Evolutionary conservation across 129 eudicot genomes (phyloP).

Genomic region (Flaveria robusta): DNA sequence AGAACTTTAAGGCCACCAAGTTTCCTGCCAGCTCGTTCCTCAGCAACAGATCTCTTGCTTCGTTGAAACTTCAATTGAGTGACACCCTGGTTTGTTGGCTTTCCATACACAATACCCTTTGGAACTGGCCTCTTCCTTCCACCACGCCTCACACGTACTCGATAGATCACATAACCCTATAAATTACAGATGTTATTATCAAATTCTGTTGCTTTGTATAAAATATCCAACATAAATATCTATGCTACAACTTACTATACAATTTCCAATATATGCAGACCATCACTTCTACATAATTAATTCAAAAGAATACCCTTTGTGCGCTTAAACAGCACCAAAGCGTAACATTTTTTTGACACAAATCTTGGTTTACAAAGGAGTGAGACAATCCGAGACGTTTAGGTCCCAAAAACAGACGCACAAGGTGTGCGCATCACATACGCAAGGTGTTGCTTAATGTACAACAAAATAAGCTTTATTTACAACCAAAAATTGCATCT

Average conservation of each 20-base stretch:
- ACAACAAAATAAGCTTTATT: background rate
- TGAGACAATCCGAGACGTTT: background rate
- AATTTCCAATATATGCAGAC: background rate
- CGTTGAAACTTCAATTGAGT: slow-evolving; percentile 71
- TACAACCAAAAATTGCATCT: background rate
- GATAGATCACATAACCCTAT: slow-evolving; percentile 68
- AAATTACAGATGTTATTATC: background rate
- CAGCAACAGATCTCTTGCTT: slow-evolving; percentile 76
- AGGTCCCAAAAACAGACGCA: background rate
- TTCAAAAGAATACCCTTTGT: background rate
- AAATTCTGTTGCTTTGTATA: background rate
- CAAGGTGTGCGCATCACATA: background rate
- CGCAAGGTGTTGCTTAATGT: background rate
- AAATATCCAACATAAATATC: background rate
- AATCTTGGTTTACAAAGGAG: background rate
- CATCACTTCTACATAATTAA: background rate
- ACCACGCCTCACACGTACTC: slow-evolving; percentile 87
- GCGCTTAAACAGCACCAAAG: background rate
- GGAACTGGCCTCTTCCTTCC: slow-evolving; percentile 88
- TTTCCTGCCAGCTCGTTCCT: slow-evolving; percentile 80
- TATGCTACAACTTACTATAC: background rate
- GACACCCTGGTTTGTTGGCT: slow-evolving; percentile 81
- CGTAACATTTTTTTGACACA: background rate
- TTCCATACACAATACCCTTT: slow-evolving; percentile 80
- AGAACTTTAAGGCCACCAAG: slow-evolving; percentile 84